A percentile compares a stretch with the other conserved stretches of the same genome.
These are phyloP conservation scores for Neurospora sp. DNA, from an alignment of 495 filamentous ascomycete genomes.

Conservation along the genomic window DNA sequence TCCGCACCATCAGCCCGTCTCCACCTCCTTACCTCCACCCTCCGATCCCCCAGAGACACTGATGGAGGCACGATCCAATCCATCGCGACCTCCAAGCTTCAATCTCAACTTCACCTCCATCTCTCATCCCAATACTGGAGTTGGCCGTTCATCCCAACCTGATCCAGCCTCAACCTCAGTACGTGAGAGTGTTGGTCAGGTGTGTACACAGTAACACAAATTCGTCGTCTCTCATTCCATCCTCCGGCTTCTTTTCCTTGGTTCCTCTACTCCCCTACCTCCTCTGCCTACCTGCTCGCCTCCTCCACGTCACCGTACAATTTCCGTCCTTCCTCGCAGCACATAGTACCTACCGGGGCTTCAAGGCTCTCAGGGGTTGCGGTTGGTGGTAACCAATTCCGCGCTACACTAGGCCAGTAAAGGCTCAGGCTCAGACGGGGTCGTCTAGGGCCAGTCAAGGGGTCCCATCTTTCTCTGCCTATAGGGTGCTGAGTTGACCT, in stretches of 20 bases:
- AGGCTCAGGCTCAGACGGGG: neutral
- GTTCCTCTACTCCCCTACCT: neutral
- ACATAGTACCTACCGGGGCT: neutral
- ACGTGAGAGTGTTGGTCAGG: neutral
- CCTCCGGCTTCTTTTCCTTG: neutral
- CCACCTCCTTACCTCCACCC: neutral
- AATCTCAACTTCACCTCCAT: neutral
- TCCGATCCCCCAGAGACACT: neutral
- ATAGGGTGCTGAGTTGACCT: neutral
- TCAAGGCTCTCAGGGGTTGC: neutral
- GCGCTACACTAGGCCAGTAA: neutral
- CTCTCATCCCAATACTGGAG: neutral
- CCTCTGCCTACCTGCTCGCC: neutral
- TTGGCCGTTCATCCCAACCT: neutral
- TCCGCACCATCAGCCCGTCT: neutral
- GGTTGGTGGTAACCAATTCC: neutral
- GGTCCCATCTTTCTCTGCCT: neutral
- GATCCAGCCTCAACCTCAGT: neutral
- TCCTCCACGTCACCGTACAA: neutral
- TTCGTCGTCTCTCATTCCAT: neutral
- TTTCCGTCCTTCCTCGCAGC: neutral
- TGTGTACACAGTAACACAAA: neutral
- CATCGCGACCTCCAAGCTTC: neutral
- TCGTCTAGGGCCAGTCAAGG: neutral
- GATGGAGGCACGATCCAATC: neutral